Percentiles rank a stretch among this genome's conserved stretches.
Conservation (phyloP, 306 rosid genomes). For the Oemleria cerasiformis region DNA sequence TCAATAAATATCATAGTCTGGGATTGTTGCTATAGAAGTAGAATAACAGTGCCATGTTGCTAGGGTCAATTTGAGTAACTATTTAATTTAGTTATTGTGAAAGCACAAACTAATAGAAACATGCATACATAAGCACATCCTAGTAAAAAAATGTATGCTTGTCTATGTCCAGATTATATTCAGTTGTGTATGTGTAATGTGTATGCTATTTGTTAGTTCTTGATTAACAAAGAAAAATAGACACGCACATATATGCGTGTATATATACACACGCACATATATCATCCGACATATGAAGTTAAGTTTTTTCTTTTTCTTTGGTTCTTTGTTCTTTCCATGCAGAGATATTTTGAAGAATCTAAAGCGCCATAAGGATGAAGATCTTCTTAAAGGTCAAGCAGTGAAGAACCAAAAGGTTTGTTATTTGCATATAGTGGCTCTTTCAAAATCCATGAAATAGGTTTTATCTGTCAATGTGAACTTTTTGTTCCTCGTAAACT, state of each 20-base stretch:
- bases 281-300: neutral
- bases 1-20: neutral
- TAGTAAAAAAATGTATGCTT: neutral
- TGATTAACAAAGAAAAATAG: neutral
- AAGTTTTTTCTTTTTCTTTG: neutral
- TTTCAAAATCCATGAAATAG: neutral
- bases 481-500: neutral
- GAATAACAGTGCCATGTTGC: neutral
- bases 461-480: neutral
- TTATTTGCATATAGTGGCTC: slow-evolving; percentile 3
- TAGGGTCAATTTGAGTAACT: neutral
- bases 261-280: neutral
- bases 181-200: neutral
- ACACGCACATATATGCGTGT: too few relatives aligned
- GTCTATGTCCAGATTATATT: neutral
- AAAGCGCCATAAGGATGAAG: slow-evolving; percentile 80
- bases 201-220: neutral
- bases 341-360: slow-evolving; percentile 70
- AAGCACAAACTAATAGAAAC: neutral
- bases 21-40: neutral
- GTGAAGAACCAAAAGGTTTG: slow-evolving; percentile 83
- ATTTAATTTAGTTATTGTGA: neutral
- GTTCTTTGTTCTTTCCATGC: slow-evolving; percentile 1
- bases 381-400: slow-evolving; percentile 82
- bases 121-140: neutral